Percentiles rank a stretch among this genome's conserved stretches.
Conservation (phyloP, 2,329 filamentous ascomycete genomes). For the Pestalotiopsis sp. region DNA sequence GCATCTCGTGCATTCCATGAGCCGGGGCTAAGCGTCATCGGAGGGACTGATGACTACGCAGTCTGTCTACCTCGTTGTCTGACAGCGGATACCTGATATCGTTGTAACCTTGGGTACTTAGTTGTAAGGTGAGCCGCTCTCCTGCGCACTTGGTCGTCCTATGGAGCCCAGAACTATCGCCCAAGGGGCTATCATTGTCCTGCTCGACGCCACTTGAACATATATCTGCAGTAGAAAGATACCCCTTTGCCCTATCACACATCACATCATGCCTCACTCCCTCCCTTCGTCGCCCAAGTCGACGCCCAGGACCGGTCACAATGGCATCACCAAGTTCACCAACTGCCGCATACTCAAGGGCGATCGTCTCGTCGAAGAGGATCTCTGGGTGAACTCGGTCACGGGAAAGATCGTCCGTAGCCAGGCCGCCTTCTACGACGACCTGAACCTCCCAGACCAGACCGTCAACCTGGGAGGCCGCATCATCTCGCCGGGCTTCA, state of each 20-base stretch:
- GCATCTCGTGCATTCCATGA: neutral
- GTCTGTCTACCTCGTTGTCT: neutral
- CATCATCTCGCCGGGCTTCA: constrained; percentile 83
- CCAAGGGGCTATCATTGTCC: constrained; percentile 29
- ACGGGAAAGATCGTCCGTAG: constrained; percentile 82
- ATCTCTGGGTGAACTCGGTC: constrained; percentile 85
- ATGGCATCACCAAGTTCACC: constrained; percentile 79
- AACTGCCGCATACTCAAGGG: constrained; percentile 80
- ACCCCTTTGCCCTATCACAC: neutral
- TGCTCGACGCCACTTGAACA: constrained; percentile 32
- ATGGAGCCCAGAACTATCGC: constrained; percentile 33
- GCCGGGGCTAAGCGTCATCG: constrained; percentile 6
- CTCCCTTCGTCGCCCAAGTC: constrained; percentile 46
- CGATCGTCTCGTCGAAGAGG: constrained; percentile 69
- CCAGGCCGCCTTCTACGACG: constrained; percentile 68
- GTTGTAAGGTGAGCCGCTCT: constrained; percentile 23
- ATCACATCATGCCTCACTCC: constrained; percentile 32
- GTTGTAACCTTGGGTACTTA: constrained; percentile 26
- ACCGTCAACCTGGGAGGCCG: constrained; percentile 80
- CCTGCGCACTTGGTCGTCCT: constrained; percentile 23
- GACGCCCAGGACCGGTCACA: constrained; percentile 44
- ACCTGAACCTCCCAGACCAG: constrained; percentile 69
- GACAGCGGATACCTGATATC: constrained; percentile 21
- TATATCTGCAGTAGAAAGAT: neutral
- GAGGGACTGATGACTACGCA: neutral